Percentiles rank a stretch among this genome's conserved stretches.
Evolutionary conservation across 129 eudicot genomes (phyloP).

Genomic region (Pittosporum tobira): DNA sequence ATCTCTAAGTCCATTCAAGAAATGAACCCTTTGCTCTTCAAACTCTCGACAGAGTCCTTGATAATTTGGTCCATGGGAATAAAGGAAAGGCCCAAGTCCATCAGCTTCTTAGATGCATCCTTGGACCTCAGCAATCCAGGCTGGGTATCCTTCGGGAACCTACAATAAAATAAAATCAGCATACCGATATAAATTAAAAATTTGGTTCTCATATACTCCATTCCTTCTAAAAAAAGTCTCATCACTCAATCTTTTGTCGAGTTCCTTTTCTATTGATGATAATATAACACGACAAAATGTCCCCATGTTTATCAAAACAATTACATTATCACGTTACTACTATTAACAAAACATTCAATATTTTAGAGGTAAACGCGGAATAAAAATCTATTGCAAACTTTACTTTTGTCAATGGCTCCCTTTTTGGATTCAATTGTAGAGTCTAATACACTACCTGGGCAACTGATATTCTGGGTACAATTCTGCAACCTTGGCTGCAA

Average conservation of each 20-base stretch:
- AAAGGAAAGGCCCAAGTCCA: conserved; percentile 68
- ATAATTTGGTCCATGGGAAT: conserved; percentile 68
- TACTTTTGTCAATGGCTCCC: too few relatives aligned
- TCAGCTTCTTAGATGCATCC: conserved; percentile 60
- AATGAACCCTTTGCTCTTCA: conserved; percentile 69
- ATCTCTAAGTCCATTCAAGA: conserved; percentile 25
- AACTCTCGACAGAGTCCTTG: conserved; percentile 69
- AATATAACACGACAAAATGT: too few relatives aligned
- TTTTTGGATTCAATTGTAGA: too few relatives aligned
- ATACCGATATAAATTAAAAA: background rate
- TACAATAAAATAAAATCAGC: conserved; percentile 16
- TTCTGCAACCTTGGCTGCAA: conserved; percentile 88
- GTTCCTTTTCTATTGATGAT: too few relatives aligned
- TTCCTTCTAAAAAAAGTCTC: too few relatives aligned
- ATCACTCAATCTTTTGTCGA: too few relatives aligned
- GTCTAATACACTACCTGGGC: conserved; percentile 42
- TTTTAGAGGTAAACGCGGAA: too few relatives aligned
- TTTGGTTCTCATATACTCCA: too few relatives aligned
- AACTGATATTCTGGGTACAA: conserved; percentile 72
- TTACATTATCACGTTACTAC: too few relatives aligned
- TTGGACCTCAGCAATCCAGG: conserved; percentile 68
- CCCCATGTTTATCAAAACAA: too few relatives aligned
- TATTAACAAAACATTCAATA: too few relatives aligned
- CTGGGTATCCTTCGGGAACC: conserved; percentile 79
- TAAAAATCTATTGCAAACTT: too few relatives aligned